A percentile compares a stretch with the other conserved stretches of the same genome.
These are phyloP conservation scores for Talaromyces nanjingensis DNA, from an alignment of 495 filamentous ascomycete species.

Conservation along the genomic window DNA sequence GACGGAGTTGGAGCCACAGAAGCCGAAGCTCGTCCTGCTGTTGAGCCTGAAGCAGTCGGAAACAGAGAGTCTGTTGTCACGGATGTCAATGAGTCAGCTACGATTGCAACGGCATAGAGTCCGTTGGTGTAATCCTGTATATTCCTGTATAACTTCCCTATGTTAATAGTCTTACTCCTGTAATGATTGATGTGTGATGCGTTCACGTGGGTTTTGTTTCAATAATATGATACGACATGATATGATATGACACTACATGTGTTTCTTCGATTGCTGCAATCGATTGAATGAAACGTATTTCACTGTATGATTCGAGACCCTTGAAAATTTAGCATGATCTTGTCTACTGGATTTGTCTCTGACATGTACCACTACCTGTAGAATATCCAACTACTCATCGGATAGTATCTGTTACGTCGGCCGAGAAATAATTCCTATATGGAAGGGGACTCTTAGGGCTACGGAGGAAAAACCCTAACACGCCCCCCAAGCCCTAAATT, in stretches of 20 bases:
- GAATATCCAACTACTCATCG: too few relatives aligned
- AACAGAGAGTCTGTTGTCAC: background rate
- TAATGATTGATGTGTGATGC: background rate
- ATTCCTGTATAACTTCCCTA: background rate
- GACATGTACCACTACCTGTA: too few relatives aligned
- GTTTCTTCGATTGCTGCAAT: background rate
- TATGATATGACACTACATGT: background rate
- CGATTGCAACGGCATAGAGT: conserved; percentile 3
- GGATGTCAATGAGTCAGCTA: conserved; percentile 1
- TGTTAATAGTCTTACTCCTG: background rate
- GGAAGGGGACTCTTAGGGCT: too few relatives aligned
- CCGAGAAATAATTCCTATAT: too few relatives aligned
- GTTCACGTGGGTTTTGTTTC: background rate
- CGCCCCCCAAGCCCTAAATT: too few relatives aligned
- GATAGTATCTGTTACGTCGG: too few relatives aligned
- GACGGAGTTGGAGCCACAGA: background rate
- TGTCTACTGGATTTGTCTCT: too few relatives aligned
- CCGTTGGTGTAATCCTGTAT: background rate
- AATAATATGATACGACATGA: background rate
- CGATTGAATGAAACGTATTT: background rate
- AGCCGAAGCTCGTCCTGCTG: background rate
- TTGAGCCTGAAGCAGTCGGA: background rate
- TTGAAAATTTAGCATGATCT: too few relatives aligned
- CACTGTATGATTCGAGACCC: background rate
- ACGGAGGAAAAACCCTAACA: too few relatives aligned